Base-by-base conservation (phyloP, 1,139 yeast genomes). In the Yamadazyma sp. region DNA sequence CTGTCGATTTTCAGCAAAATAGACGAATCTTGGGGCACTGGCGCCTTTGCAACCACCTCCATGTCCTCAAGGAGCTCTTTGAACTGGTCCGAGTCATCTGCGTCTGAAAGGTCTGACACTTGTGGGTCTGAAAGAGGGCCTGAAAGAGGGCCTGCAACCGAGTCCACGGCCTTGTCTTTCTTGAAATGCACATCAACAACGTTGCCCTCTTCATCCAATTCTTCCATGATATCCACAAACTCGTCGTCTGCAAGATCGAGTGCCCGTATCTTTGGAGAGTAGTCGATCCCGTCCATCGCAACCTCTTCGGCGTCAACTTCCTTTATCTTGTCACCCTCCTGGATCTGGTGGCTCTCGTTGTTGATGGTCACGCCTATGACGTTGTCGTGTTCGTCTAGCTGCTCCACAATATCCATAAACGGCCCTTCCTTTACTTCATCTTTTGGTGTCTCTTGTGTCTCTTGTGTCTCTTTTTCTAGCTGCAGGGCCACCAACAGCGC, bases 371-470 rank as follows among this genome's bases (percentile, higher is more conserved):
- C 44, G 6, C 30, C 24, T 0, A 84, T 54, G 1, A 89, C 71
- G 45, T 85, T 80, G 0, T 81, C 96, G 7, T 86, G 81, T 1
- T 86, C 95, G 57, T 89, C 96, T 30, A 90, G 61, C 40, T 85
- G 89, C 54, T 90, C 97, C 37, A 82, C 73, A 16, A 89, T 89
- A 41, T 89, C 97, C 82, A 89, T 80, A 36, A 61, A 55, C 11
- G 87, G 88, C 3, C 85, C 81, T 1, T 86, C 95, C 57, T 89
- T 96, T 29, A 89, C 21, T 18, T 18, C 22, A 6, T 15, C 14
- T 12, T 29, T 7, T 7, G 6, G 13, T 30, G 12, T 17, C 15
- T 15, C 31, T n/a, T 15, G 36, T 20, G 96, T 8, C 21, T 18
- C 21, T 18, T 18, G 7, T 18, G 8, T 5, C 21, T 8, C 8